Percentiles rank a stretch among this genome's conserved stretches.
These are phyloP conservation scores for Sphaerulina musiva DNA, from an alignment of 2,329 filamentous ascomycete genomes.

Conservation along the genomic window DNA sequence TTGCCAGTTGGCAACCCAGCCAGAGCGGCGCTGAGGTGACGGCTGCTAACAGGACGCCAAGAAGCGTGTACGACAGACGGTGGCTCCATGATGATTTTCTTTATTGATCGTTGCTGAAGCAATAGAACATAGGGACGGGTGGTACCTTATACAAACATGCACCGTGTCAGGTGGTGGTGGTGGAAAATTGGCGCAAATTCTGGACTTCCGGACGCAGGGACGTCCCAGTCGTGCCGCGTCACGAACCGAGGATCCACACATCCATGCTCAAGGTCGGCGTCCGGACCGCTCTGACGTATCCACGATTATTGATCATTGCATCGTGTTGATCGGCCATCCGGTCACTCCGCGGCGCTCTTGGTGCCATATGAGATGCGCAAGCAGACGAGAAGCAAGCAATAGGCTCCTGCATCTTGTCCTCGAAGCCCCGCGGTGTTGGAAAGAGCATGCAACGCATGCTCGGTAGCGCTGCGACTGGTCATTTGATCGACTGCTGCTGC, in stretches of 20 bases:
- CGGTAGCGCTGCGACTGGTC: constrained; percentile 2
- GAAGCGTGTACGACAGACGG: too few species aligned
- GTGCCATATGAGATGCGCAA: background rate
- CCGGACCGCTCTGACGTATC: background rate
- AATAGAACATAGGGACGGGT: too few species aligned
- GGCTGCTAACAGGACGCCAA: too few species aligned
- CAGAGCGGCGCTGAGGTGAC: too few species aligned
- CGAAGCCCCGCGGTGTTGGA: background rate
- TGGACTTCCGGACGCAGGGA: background rate
- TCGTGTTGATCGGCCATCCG: constrained; percentile 3
- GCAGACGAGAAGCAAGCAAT: background rate
- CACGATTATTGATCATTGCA: background rate
- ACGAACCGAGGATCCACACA: background rate
- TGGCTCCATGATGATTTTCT: too few species aligned
- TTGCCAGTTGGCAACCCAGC: too few species aligned
- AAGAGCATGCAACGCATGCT: background rate
- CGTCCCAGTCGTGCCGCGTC: background rate
- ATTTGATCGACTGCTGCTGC: constrained; percentile 2
- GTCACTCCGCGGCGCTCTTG: constrained; percentile 1
- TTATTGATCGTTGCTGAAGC: too few species aligned
- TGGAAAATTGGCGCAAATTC: background rate
- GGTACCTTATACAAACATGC: too few species aligned
- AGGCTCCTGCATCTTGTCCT: background rate
- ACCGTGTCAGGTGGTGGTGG: too few species aligned
- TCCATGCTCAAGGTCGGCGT: background rate